Evolutionary conservation across 1,284 basidiomycete genomes (phyloP).

Genomic region (Cutaneotrichosporon sp.): DNA sequence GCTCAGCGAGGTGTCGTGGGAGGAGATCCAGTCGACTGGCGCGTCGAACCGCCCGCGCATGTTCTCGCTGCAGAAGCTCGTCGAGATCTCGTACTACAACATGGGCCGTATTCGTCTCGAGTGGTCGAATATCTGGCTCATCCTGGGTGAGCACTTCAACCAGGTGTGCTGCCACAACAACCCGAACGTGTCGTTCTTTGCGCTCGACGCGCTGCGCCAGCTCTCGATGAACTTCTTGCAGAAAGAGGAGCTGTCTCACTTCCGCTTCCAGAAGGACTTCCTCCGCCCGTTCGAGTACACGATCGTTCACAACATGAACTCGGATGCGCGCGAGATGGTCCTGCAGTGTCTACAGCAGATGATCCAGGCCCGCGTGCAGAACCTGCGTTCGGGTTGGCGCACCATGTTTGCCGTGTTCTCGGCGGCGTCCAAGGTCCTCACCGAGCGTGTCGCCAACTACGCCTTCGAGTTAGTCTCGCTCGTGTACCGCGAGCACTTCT

Average conservation of each 20-base stretch:
- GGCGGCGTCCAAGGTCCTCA: constrained; percentile 89
- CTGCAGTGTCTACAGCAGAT: constrained; percentile 98
- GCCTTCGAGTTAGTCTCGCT: constrained; percentile 95
- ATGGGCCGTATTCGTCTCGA: constrained; percentile 98
- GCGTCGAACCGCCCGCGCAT: constrained; percentile 87
- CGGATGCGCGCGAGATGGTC: constrained; percentile 96
- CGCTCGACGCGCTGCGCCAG: constrained; percentile 95
- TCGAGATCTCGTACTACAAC: constrained; percentile 99
- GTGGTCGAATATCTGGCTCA: constrained; percentile 98
- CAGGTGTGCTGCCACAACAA: constrained; percentile 99
- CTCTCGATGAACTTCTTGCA: constrained; percentile 98
- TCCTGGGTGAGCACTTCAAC: constrained; percentile 98
- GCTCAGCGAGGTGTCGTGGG: constrained; percentile 96
- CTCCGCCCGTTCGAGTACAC: constrained; percentile 97
- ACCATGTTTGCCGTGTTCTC: constrained; percentile 99
- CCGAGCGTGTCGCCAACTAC: constrained; percentile 90
- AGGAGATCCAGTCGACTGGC: constrained; percentile 97
- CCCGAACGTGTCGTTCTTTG: constrained; percentile 94
- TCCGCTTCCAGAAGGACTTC: constrained; percentile 99
- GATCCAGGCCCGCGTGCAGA: constrained; percentile 92
- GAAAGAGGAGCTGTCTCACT: constrained; percentile 96
- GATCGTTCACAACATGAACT: constrained; percentile 93
- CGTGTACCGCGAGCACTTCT: constrained; percentile 86
- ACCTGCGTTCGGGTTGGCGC: constrained; percentile 96
- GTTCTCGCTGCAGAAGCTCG: constrained; percentile 97